Evolutionary conservation across 1,139 yeast species (phyloP).

Genomic region (Debaryomyces singareniensis): DNA sequence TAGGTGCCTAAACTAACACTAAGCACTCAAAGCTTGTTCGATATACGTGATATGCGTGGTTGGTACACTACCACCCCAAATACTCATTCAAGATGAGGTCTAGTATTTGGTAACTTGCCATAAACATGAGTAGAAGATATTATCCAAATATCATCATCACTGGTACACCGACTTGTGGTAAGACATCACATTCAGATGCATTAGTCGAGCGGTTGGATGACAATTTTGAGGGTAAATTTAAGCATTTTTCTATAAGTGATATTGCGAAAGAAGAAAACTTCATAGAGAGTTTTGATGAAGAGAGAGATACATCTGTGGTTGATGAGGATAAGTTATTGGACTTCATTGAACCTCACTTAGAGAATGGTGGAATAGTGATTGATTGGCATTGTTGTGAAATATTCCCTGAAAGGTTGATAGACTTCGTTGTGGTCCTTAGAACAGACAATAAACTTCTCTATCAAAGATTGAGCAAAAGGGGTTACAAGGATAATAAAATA

Average conservation of each 20-base stretch:
- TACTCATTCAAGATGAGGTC: too few species aligned
- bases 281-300: conserved; percentile 80
- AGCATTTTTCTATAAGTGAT: conserved; percentile 68
- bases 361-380: conserved; percentile 76
- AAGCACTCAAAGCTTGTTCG: too few species aligned
- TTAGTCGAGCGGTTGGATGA: conserved; percentile 47
- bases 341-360: conserved; percentile 68
- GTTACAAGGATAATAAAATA: conserved; percentile 72
- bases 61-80: too few species aligned
- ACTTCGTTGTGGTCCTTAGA: conserved; percentile 81
- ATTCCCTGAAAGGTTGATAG: conserved; percentile 89
- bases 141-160: conserved; percentile 83
- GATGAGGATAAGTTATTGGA: conserved; percentile 89
- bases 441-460: conserved; percentile 67
- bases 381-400: conserved; percentile 99
- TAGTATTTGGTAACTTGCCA: too few species aligned
- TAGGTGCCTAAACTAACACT: too few species aligned
- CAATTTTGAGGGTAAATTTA: conserved; percentile 28
- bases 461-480: conserved; percentile 69
- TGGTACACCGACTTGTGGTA: conserved; percentile 98
- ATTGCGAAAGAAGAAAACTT: conserved; percentile 74
- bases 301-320: conserved; percentile 78
- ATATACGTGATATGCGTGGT: too few species aligned
- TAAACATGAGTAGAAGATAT: conserved; percentile 36
- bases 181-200: conserved; percentile 73